Evolutionary conservation across 1,284 basidiomycete species (phyloP).

Genomic region (Marasmius sp.): DNA sequence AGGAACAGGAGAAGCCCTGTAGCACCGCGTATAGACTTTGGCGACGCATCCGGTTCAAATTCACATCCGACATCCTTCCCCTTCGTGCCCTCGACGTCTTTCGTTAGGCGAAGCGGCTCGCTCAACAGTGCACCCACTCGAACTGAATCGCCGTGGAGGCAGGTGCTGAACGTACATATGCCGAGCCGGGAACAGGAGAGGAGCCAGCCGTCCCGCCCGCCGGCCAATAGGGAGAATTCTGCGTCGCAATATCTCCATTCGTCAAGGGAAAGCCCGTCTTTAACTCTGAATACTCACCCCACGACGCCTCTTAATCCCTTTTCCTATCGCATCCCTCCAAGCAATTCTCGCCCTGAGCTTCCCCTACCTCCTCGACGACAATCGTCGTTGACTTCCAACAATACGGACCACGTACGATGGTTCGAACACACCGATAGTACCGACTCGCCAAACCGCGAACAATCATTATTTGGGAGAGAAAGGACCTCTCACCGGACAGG

Average conservation of each 20-base stretch:
- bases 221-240: background rate
- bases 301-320: background rate
- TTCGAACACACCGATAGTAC: constrained; percentile 6
- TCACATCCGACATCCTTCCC: background rate
- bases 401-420: constrained; percentile 9
- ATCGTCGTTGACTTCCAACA: background rate
- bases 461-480: background rate
- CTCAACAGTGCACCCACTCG: background rate
- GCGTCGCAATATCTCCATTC: background rate
- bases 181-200: background rate
- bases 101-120: background rate
- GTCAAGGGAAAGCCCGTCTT: background rate
- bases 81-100: background rate
- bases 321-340: background rate
- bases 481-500: background rate
- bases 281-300: background rate
- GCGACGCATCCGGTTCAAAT: background rate
- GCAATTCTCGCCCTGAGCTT: background rate
- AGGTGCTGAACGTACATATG: background rate
- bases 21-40: background rate
- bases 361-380: background rate
- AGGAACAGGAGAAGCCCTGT: background rate
- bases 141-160: background rate
- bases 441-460: background rate
- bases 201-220: background rate